These are phyloP conservation scores for Aegle marmelos DNA, from an alignment of 345 rosid species.

Conservation along the genomic window DNA sequence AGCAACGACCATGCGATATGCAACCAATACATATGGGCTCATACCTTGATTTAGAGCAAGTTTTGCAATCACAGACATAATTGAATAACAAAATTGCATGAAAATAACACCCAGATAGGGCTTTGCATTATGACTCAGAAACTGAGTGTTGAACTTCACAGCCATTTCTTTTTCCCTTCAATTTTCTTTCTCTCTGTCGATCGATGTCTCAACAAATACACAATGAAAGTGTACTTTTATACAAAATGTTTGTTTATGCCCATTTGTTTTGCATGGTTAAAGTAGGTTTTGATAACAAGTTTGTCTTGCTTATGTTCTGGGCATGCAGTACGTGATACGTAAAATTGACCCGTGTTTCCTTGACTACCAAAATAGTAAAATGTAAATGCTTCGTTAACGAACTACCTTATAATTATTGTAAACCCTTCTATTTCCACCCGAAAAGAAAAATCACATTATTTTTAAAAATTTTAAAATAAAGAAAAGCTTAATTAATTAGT, in stretches of 20 bases:
- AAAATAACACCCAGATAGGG: background rate
- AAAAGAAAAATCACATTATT: too few species aligned
- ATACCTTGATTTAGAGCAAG: background rate
- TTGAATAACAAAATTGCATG: background rate
- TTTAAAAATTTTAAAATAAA: too few species aligned
- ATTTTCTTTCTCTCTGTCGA: background rate
- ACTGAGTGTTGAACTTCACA: background rate
- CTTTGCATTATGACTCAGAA: background rate
- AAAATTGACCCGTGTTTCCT: background rate
- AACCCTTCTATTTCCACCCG: too few species aligned
- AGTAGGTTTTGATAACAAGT: background rate
- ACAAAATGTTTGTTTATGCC: background rate
- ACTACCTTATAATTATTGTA: too few species aligned
- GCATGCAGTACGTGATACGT: too few species aligned
- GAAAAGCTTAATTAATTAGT: too few species aligned
- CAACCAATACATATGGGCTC: constrained; percentile 5
- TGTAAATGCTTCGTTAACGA: too few species aligned
- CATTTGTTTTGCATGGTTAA: background rate
- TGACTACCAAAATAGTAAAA: background rate
- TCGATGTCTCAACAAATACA: background rate
- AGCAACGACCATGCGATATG: background rate
- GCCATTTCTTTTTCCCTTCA: background rate
- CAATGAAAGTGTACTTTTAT: background rate
- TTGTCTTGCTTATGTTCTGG: background rate
- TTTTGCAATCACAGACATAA: background rate